Conservation (phyloP, 2,329 filamentous ascomycete genomes). For the Rutstroemia sp. region DNA sequence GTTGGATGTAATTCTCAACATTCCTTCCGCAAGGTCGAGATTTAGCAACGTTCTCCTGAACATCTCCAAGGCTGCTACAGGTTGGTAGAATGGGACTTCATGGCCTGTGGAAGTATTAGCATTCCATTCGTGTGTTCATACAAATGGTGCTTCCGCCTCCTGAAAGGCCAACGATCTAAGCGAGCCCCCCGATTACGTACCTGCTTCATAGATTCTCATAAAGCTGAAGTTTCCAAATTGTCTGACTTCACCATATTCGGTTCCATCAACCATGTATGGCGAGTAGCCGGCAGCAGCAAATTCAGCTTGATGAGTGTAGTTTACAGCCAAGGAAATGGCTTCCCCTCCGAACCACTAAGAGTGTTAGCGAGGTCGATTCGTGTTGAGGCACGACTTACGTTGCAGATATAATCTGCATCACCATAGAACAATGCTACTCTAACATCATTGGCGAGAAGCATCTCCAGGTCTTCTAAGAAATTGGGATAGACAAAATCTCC, state of each 20-base stretch:
- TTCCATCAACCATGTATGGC: constrained; percentile 46
- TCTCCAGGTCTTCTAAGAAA: constrained; percentile 41
- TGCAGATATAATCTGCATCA: constrained; percentile 35
- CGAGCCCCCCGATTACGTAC: neutral
- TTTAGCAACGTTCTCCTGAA: constrained; percentile 24
- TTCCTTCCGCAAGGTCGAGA: constrained; percentile 39
- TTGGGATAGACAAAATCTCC: constrained; percentile 57
- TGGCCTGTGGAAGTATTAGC: constrained; percentile 14
- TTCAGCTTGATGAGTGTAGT: constrained; percentile 35
- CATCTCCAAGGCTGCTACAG: constrained; percentile 22
- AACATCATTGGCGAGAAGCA: constrained; percentile 40
- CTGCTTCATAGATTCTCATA: constrained; percentile 22
- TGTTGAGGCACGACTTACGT: constrained; percentile 7
- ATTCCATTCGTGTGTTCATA: neutral
- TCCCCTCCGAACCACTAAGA: constrained; percentile 44
- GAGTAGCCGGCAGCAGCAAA: constrained; percentile 50
- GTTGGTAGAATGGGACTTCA: constrained; percentile 23
- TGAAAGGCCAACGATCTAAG: too few species aligned
- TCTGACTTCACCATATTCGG: constrained; percentile 48
- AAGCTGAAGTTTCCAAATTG: constrained; percentile 46
- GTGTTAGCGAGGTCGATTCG: neutral
- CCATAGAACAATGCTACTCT: constrained; percentile 49
- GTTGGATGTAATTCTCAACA: constrained; percentile 11
- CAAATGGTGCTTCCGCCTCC: too few species aligned
- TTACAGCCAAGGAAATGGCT: constrained; percentile 45